Evolutionary conservation across 2,329 filamentous ascomycete species (phyloP).

Genomic region (Colletotrichum agaves): DNA sequence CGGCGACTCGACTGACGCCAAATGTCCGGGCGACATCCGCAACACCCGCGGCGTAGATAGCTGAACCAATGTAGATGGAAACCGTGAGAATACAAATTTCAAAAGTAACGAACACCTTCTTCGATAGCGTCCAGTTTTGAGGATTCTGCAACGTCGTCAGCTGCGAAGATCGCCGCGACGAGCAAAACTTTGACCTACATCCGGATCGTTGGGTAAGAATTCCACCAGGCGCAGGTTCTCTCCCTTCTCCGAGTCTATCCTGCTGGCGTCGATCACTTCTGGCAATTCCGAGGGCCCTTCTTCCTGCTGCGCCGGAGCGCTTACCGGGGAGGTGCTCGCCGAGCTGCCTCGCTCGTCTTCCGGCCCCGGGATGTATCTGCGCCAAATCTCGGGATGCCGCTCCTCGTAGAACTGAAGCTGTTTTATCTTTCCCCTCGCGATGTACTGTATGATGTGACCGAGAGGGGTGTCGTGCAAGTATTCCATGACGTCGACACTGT

Average conservation of each 20-base stretch:
- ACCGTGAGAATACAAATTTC: constrained; percentile 18
- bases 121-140: constrained; percentile 1
- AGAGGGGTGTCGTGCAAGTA: constrained; percentile 23
- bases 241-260: constrained; percentile 3
- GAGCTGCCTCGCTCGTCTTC: background rate
- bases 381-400: constrained; percentile 1
- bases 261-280: background rate
- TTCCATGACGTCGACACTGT: constrained; percentile 5
- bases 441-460: background rate
- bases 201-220: constrained; percentile 24
- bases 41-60: constrained; percentile 29
- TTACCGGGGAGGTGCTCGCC: background rate
- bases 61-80: constrained; percentile 26
- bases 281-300: background rate
- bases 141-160: constrained; percentile 10
- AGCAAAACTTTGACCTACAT: background rate
- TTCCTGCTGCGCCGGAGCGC: background rate
- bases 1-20: constrained; percentile 15
- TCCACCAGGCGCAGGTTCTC: background rate
- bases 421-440: background rate
- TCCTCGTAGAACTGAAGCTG: constrained; percentile 26
- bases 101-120: constrained; percentile 23
- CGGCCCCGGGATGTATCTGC: background rate
- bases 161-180: too few relatives aligned
- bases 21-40: constrained; percentile 18